These are phyloP conservation scores for Boletus sp. DNA, from an alignment of 768 basidiomycete genomes.

Conservation along the genomic window DNA sequence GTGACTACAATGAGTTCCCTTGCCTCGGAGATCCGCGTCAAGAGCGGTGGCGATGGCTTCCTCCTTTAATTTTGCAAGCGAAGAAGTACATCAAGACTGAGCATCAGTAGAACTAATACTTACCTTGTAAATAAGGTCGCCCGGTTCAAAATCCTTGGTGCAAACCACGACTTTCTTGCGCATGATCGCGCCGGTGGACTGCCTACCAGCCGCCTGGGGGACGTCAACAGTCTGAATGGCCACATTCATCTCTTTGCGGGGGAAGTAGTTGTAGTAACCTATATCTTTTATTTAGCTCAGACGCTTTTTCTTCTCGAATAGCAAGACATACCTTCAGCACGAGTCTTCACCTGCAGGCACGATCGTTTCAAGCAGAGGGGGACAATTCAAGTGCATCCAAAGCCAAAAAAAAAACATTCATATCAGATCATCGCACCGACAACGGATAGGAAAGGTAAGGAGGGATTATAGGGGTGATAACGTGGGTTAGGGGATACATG, in stretches of 20 bases:
- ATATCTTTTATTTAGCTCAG: constrained; percentile 20
- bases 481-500: constrained; percentile 23
- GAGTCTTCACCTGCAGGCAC: constrained; percentile 53
- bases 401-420: constrained; percentile 40
- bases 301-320: constrained; percentile 2
- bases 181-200: constrained; percentile 19
- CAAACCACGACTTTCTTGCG: constrained; percentile 57
- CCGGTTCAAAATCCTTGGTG: constrained; percentile 62
- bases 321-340: constrained; percentile 69
- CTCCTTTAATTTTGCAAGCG: constrained; percentile 48
- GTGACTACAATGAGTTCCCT: constrained; percentile 68
- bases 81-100: constrained; percentile 7
- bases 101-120: neutral
- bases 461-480: constrained; percentile 17
- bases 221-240: constrained; percentile 43
- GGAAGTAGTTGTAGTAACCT: constrained; percentile 80
- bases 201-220: constrained; percentile 14
- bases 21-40: constrained; percentile 65
- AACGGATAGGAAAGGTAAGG: constrained; percentile 19
- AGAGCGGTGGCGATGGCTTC: constrained; percentile 66
- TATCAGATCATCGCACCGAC: constrained; percentile 55
- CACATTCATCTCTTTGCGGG: constrained; percentile 69
- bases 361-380: constrained; percentile 9
- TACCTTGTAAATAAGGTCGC: constrained; percentile 79
- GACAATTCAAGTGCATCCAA: constrained; percentile 17